These are phyloP conservation scores for Nemania bipapillata DNA, from an alignment of 2,329 filamentous ascomycete genomes.

Conservation along the genomic window DNA sequence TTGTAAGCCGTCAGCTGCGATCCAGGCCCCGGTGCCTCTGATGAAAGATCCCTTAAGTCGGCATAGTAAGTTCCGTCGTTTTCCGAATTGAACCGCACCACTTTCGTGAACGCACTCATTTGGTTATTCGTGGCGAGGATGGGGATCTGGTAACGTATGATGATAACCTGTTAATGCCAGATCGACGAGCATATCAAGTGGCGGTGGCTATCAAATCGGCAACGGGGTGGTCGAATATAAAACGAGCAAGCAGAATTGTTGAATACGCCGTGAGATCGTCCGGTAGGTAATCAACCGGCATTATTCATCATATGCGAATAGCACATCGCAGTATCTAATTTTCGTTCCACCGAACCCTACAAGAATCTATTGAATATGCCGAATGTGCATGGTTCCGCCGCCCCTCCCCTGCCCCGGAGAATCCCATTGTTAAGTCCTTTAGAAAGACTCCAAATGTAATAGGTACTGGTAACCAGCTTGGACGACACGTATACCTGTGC, in stretches of 20 bases:
- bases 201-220: too few species aligned
- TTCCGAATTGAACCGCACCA: conserved; percentile 39
- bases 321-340: background rate
- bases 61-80: conserved; percentile 35
- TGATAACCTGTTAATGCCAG: background rate
- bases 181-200: background rate
- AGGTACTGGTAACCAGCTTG: background rate
- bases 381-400: background rate
- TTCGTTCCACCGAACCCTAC: background rate
- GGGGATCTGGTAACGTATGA: background rate
- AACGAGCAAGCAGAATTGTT: background rate
- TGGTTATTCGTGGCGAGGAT: background rate
- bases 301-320: background rate
- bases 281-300: background rate
- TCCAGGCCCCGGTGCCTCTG: conserved; percentile 23
- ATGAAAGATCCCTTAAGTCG: conserved; percentile 34
- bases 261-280: background rate
- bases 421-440: background rate
- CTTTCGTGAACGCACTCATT: conserved; percentile 36
- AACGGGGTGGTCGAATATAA: background rate
- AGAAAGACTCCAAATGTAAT: background rate
- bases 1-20: conserved; percentile 30
- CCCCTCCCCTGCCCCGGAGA: background rate
- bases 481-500: background rate
- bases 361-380: background rate